Evolutionary conservation across 129 eudicot genomes (phyloP).

Genomic region (Pulicaria dysenterica): DNA sequence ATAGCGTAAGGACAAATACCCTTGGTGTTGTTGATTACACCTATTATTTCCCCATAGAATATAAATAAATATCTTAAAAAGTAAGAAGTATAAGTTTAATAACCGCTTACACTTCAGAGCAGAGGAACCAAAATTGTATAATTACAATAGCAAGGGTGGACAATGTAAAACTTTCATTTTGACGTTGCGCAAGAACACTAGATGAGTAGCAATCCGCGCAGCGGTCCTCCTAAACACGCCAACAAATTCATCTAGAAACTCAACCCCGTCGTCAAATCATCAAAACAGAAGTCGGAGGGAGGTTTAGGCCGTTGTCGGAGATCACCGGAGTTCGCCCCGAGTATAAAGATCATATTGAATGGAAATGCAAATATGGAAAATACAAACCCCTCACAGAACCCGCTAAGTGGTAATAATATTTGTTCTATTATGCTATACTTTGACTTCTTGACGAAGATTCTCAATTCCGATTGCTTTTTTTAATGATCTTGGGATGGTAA

Average conservation of each 20-base stretch:
- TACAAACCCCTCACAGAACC: conserved; percentile 87
- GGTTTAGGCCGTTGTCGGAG: conserved; percentile 73
- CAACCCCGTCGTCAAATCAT: conserved; percentile 77
- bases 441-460: neutral
- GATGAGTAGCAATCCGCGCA: conserved; percentile 51
- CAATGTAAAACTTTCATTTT: neutral
- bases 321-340: conserved; percentile 81
- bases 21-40: too few species aligned
- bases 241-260: conserved; percentile 92
- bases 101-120: neutral
- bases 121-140: neutral
- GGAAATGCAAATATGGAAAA: conserved; percentile 97
- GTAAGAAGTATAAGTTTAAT: neutral
- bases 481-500: conserved; percentile 47
- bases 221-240: conserved; percentile 92
- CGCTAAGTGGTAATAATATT: conserved; percentile 65
- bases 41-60: too few species aligned
- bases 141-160: neutral
- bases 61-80: neutral
- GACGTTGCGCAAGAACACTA: neutral
- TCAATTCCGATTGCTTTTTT: neutral
- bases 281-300: conserved; percentile 92
- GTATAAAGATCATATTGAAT: conserved; percentile 85
- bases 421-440: neutral
- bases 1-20: too few species aligned